Evolutionary conservation across 2,329 filamentous ascomycete species (phyloP).

Genomic region (Fusarium sp.): DNA sequence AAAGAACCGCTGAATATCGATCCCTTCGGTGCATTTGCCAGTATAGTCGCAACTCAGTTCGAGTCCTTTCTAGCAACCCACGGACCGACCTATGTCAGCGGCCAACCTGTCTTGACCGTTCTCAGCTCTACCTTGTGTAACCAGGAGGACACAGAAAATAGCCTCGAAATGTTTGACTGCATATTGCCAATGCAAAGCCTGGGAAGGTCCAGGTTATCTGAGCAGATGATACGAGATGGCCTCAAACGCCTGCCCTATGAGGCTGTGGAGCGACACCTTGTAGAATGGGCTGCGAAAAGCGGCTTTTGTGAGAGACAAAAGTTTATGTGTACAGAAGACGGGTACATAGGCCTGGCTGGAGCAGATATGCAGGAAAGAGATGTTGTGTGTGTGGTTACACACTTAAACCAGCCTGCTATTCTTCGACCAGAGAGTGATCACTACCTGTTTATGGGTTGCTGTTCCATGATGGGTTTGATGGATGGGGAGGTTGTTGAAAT

Average conservation of each 20-base stretch:
- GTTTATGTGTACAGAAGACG: neutral
- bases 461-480: neutral
- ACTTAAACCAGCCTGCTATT: accelerated
- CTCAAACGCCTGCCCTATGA: neutral
- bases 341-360: neutral
- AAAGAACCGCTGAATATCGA: neutral
- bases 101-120: neutral
- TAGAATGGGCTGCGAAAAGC: neutral
- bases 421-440: neutral
- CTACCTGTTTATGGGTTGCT: neutral
- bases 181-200: neutral
- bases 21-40: neutral
- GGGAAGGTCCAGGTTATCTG: neutral
- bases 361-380: accelerated
- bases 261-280: neutral
- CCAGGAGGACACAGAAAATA: neutral
- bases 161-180: neutral
- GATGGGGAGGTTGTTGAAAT: neutral
- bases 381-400: neutral
- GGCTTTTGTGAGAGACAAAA: neutral
- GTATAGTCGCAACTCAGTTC: neutral
- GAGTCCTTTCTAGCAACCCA: neutral
- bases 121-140: neutral
- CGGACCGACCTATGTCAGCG: neutral
- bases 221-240: neutral